phyloP scores from a whole-genome alignment of 257 asterid genomes.

The Plantago elongata region DNA sequence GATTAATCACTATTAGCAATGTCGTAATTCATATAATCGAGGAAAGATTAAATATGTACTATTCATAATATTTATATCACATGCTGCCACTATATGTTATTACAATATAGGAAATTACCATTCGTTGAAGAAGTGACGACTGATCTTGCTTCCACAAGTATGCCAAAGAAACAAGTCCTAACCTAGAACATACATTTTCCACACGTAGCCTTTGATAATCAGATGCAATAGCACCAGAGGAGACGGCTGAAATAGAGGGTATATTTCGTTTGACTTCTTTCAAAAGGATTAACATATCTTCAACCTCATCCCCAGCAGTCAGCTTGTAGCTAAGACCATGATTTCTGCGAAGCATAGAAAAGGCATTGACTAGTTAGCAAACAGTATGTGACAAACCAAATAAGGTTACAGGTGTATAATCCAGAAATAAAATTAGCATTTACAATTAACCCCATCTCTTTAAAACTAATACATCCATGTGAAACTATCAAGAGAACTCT shows the following conservation, averaged over 20 bases:
- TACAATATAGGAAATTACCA: conserved; percentile 46
- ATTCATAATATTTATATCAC: neutral
- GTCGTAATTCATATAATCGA: neutral
- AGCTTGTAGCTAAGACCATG: conserved; percentile 68
- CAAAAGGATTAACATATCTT: conserved; percentile 83
- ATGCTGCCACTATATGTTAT: neutral
- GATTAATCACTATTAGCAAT: conserved; percentile 14
- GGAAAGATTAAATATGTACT: conserved; percentile 12
- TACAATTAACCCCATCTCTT: too few relatives aligned
- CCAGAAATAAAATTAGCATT: too few relatives aligned
- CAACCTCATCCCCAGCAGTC: conserved; percentile 99
- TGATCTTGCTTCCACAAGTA: conserved; percentile 97
- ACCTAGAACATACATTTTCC: conserved; percentile 90
- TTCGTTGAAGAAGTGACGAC: conserved; percentile 68
- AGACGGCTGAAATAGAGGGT: conserved; percentile 79
- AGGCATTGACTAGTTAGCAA: too few relatives aligned
- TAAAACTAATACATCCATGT: too few relatives aligned
- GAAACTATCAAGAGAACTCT: too few relatives aligned
- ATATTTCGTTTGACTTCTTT: conserved; percentile 77
- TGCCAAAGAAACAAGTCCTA: conserved; percentile 88
- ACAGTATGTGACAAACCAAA: too few relatives aligned
- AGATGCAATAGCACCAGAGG: conserved; percentile 97
- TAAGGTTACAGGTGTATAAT: too few relatives aligned
- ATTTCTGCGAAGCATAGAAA: conserved; percentile 39
- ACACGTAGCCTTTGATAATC: conserved; percentile 94